phyloP scores from a whole-genome alignment of 2,329 filamentous ascomycete genomes.

The Penicillium sp. region DNA sequence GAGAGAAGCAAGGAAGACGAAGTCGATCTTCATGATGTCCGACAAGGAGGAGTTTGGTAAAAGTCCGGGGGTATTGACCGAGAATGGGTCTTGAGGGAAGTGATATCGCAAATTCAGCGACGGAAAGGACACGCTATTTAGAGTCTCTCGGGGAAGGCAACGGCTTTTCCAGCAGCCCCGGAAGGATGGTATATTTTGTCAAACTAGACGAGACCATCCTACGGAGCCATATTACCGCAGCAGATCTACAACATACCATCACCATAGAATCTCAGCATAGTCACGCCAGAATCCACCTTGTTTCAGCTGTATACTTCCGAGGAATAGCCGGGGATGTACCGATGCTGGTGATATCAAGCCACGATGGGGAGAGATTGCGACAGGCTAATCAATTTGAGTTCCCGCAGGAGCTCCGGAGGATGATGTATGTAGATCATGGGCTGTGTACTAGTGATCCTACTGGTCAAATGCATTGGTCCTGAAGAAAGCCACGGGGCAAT shows the following conservation, averaged over 20 bases:
- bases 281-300: not conserved
- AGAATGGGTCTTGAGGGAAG: not conserved
- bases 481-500: not conserved
- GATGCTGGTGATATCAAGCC: not conserved
- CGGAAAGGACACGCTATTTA: not conserved
- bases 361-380: not conserved
- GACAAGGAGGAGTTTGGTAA: not conserved
- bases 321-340: not conserved
- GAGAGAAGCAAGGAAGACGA: not conserved
- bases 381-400: not conserved
- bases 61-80: not conserved
- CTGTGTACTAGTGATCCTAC: not conserved
- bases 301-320: not conserved
- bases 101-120: not conserved
- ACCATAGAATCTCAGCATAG: not conserved
- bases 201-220: not conserved
- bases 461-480: not conserved
- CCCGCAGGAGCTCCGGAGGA: not conserved
- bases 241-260: not conserved
- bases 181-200: not conserved
- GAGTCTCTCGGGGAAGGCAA: not conserved
- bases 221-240: not conserved
- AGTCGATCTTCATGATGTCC: not conserved
- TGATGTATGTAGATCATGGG: not conserved
- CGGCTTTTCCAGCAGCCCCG: not conserved